Percentiles rank a stretch among this genome's conserved stretches.
These are phyloP conservation scores for Cotoneaster glaucophyllus DNA, from an alignment of 306 rosid genomes.

Conservation along the genomic window DNA sequence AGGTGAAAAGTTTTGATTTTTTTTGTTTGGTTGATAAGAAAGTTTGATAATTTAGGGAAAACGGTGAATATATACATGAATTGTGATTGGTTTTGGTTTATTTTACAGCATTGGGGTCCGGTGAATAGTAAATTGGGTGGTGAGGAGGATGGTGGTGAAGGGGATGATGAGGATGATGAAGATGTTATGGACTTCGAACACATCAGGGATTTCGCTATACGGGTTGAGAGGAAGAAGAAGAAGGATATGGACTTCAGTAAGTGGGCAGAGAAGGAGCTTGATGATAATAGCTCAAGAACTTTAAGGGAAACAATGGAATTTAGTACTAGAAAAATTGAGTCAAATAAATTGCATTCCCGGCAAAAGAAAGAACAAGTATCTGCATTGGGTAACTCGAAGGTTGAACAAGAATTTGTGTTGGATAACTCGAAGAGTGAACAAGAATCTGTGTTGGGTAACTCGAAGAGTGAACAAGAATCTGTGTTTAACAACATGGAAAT, in stretches of 20 bases:
- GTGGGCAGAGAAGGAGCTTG: slow-evolving; percentile 46
- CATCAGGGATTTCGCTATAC: slow-evolving; percentile 52
- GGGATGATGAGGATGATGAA: slow-evolving; percentile 21
- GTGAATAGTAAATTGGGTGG: slow-evolving; percentile 27
- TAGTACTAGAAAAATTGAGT: slow-evolving; percentile 1
- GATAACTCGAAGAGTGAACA: slow-evolving; percentile 14
- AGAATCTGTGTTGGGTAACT: background rate
- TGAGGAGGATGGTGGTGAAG: slow-evolving; percentile 16
- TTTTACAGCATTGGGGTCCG: slow-evolving; percentile 78
- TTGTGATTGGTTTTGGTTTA: slow-evolving; percentile 7
- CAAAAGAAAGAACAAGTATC: slow-evolving; percentile 11
- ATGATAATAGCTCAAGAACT: background rate
- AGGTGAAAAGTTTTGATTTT: background rate
- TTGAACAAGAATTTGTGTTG: slow-evolving; percentile 8
- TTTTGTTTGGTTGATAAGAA: background rate
- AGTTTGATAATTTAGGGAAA: background rate
- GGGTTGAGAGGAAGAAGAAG: slow-evolving; percentile 56
- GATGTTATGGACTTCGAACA: slow-evolving; percentile 34
- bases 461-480: slow-evolving; percentile 14
- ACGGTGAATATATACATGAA: background rate
- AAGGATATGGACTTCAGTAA: slow-evolving; percentile 54
- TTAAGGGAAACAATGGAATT: slow-evolving; percentile 16
- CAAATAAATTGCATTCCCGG: slow-evolving; percentile 18
- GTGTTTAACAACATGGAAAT: slow-evolving; percentile 7
- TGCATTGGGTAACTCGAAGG: background rate